Conservation (phyloP, 768 basidiomycete genomes). For the Termitomyces sp. region DNA sequence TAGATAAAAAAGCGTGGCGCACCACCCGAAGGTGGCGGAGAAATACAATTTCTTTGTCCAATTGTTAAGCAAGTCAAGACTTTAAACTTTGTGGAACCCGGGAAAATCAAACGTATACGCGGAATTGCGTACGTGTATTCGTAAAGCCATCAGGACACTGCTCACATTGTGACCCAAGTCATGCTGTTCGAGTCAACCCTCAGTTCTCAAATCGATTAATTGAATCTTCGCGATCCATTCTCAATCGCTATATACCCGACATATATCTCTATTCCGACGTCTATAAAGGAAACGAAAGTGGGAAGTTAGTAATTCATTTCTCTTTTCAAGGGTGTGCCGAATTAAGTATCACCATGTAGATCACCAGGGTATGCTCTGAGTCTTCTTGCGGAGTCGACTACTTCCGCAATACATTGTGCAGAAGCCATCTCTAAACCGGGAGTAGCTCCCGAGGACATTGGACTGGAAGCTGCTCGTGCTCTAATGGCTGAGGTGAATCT, state of each 20-base stretch:
- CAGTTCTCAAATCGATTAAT: constrained; percentile 99
- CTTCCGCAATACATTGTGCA: constrained; percentile 80
- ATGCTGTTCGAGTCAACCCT: constrained; percentile 94
- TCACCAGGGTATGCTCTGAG: constrained; percentile 96
- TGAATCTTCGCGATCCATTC: constrained; percentile 84
- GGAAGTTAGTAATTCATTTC: constrained; percentile 62
- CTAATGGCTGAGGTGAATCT: constrained; percentile 74
- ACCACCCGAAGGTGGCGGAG: constrained; percentile 88
- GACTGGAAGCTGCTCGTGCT: constrained; percentile 71
- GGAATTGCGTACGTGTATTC: constrained; percentile 79
- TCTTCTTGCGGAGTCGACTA: constrained; percentile 89
- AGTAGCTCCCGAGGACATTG: constrained; percentile 90
- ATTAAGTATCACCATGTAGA: constrained; percentile 33
- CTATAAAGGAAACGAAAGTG: constrained; percentile 96
- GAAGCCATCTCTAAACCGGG: constrained; percentile 84
- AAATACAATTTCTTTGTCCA: constrained; percentile 91
- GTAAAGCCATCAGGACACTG: not conserved
- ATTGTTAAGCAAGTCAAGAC: constrained; percentile 89
- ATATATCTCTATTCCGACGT: constrained; percentile 98
- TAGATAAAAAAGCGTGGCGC: constrained; percentile 96
- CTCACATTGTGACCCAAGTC: constrained; percentile 41
- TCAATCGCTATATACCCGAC: constrained; percentile 97
- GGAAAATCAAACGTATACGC: constrained; percentile 90
- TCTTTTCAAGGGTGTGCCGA: not conserved
- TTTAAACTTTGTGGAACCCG: constrained; percentile 86